Evolutionary conservation across 495 filamentous ascomycete genomes (phyloP).

Genomic region (Antarctomyces pellizariae): DNA sequence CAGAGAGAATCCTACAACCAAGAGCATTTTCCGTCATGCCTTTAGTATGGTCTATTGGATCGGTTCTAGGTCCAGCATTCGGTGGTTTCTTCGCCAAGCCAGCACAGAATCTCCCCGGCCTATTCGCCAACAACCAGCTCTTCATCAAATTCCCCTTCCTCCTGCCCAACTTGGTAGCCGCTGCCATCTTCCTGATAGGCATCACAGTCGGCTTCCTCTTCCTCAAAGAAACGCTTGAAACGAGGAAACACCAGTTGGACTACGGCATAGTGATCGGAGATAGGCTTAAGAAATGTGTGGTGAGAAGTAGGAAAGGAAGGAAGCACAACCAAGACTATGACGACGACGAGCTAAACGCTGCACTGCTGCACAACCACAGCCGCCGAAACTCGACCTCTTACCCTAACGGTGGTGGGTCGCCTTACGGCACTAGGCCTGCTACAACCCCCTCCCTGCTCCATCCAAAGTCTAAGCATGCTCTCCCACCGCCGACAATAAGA

Average conservation of each 20-base stretch:
- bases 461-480: conserved; percentile 7
- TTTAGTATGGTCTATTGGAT: conserved; percentile 56
- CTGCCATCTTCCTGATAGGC: conserved; percentile 46
- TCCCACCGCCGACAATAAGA: conserved; percentile 24
- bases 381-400: too few species aligned
- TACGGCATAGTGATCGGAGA: conserved; percentile 46
- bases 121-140: conserved; percentile 43
- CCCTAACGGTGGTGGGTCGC: too few species aligned
- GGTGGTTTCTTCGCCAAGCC: conserved; percentile 71
- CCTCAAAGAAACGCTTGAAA: conserved; percentile 52
- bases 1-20: conserved; percentile 59
- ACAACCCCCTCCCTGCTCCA: too few species aligned
- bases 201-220: conserved; percentile 48
- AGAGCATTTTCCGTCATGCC: conserved; percentile 71
- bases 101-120: conserved; percentile 32
- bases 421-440: too few species aligned
- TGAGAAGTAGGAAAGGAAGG: too few species aligned
- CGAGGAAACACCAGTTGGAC: conserved; percentile 36
- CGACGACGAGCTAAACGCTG: too few species aligned
- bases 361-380: too few species aligned
- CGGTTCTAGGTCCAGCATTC: conserved; percentile 72
- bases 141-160: conserved; percentile 56
- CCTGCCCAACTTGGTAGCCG: conserved; percentile 59
- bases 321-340: too few species aligned
- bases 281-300: too few species aligned